phyloP scores from a whole-genome alignment of 2,329 filamentous ascomycete species.

The Rasamsonia emersonii region DNA sequence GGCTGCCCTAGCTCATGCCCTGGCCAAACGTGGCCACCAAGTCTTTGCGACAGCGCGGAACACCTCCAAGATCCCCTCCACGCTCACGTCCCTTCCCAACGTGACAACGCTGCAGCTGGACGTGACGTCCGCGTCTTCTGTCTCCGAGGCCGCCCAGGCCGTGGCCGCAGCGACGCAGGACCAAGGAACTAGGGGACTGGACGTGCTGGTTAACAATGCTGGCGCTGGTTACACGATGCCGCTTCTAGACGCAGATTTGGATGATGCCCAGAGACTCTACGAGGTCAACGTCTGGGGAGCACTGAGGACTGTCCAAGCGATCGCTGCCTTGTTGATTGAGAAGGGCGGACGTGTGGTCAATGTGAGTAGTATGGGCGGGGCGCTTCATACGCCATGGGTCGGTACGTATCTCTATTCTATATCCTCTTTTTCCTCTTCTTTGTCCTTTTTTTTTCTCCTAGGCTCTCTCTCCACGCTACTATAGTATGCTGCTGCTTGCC shows the following conservation, averaged over 20 bases:
- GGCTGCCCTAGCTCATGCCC: too few species aligned
- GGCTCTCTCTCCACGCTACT: conserved; percentile 3
- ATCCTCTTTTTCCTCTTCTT: conserved; percentile 3
- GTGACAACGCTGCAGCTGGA: conserved; percentile 19
- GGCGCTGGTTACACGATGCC: conserved; percentile 23
- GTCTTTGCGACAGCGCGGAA: too few species aligned
- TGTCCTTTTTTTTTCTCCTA: too few species aligned
- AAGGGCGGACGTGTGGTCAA: conserved; percentile 21
- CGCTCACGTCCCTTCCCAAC: conserved; percentile 15
- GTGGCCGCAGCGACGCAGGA: too few species aligned
- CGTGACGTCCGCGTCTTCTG: conserved; percentile 13
- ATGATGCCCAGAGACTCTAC: conserved; percentile 17
- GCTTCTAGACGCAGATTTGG: conserved; percentile 16
- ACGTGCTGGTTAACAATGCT: conserved; percentile 35
- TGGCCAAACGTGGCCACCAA: too few species aligned
- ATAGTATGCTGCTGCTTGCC: too few species aligned
- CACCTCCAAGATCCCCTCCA: conserved; percentile 1
- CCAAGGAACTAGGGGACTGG: too few species aligned
- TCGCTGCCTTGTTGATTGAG: conserved; percentile 16
- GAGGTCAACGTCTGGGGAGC: conserved; percentile 26
- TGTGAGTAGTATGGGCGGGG: conserved; percentile 7
- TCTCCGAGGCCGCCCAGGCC: conserved; percentile 11
- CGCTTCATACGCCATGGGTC: conserved; percentile 29
- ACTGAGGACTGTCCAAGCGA: conserved; percentile 19
- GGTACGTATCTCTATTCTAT: conserved; percentile 15